Percentiles rank a stretch among this genome's conserved stretches.
Evolutionary conservation across 768 basidiomycete genomes (phyloP).

Genomic region (Hirschioporus abietinus): DNA sequence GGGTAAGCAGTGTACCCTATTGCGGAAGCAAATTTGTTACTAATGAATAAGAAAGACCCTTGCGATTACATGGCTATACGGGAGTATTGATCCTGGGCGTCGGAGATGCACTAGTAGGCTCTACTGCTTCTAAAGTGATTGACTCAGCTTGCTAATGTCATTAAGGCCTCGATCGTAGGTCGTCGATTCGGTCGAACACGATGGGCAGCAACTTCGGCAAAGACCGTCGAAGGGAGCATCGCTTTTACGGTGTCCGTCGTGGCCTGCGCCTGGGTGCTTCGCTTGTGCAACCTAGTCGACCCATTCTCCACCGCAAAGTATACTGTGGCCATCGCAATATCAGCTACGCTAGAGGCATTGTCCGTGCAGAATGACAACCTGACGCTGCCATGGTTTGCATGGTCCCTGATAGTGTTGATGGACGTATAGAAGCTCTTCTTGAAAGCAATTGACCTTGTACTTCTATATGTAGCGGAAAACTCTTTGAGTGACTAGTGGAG

Average conservation of each 20-base stretch:
- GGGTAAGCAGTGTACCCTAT: slow-evolving; percentile 44
- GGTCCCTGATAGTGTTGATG: slow-evolving; percentile 75
- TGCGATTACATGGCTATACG: slow-evolving; percentile 60
- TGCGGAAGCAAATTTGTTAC: slow-evolving; percentile 9
- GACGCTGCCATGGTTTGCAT: slow-evolving; percentile 92
- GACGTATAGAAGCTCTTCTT: slow-evolving; percentile 25
- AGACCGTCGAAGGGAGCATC: slow-evolving; percentile 88
- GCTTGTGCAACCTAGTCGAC: slow-evolving; percentile 64
- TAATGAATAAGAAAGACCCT: slow-evolving; percentile 28
- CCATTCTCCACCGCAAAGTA: slow-evolving; percentile 69
- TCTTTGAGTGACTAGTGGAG: no score
- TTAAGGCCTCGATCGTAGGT: slow-evolving; percentile 83
- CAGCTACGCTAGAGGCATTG: slow-evolving; percentile 80
- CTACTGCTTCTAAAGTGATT: neutral
- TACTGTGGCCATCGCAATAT: slow-evolving; percentile 50
- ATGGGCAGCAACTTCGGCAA: slow-evolving; percentile 81
- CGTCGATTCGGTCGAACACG: slow-evolving; percentile 72
- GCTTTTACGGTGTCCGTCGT: slow-evolving; percentile 76
- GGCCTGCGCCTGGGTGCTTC: slow-evolving; percentile 62
- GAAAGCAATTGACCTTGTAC: neutral
- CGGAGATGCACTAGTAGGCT: slow-evolving; percentile 85
- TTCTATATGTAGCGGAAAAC: neutral
- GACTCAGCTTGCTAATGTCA: slow-evolving; percentile 2
- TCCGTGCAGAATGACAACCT: slow-evolving; percentile 98
- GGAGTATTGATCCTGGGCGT: slow-evolving; percentile 87